phyloP scores from a whole-genome alignment of 176 grass and related monocot genomes.

The Poa annua region DNA sequence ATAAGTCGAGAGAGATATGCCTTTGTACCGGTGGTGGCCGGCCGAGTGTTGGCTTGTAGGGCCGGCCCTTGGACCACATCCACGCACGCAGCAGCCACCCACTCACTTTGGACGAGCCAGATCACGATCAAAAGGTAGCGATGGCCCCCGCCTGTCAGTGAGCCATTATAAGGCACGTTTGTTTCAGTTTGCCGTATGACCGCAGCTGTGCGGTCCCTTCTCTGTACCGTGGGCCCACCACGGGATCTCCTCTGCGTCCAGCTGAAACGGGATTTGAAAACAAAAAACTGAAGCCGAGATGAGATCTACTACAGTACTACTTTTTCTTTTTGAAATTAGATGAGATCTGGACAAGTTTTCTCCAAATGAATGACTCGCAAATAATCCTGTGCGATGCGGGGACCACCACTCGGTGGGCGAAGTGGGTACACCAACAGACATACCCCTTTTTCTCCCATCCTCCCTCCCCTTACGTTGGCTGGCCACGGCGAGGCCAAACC shows the following conservation, averaged over 20 bases:
- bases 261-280: no score
- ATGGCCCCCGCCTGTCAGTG: not conserved
- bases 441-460: not conserved
- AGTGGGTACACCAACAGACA: constrained; percentile 44
- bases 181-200: not conserved
- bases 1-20: not conserved
- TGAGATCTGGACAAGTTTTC: no score
- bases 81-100: not conserved
- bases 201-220: not conserved
- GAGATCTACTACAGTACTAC: no score
- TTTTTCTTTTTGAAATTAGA: no score
- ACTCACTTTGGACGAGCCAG: not conserved
- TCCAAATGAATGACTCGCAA: no score
- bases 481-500: not conserved
- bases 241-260: not conserved
- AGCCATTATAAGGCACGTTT: not conserved
- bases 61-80: not conserved
- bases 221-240: not conserved
- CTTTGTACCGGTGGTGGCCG: not conserved
- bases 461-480: constrained; percentile 3
- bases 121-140: not conserved
- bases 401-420: not conserved
- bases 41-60: not conserved
- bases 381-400: not conserved
- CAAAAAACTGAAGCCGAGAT: not conserved